These are phyloP conservation scores for Eucalyptus cladocalyx DNA, from an alignment of 345 rosid genomes.

Conservation along the genomic window DNA sequence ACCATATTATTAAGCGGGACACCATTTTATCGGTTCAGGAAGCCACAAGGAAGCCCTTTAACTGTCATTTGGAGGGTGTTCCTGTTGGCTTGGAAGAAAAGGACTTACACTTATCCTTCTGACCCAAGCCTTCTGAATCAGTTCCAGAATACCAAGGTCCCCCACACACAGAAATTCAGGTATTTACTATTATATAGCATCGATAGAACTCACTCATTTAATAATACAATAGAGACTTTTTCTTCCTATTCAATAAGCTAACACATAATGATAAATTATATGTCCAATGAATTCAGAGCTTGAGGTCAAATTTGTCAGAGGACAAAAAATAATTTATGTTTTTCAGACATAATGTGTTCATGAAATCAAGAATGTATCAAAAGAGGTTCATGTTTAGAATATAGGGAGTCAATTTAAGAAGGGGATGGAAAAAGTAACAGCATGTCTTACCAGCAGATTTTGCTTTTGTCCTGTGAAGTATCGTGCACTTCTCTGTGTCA, in stretches of 20 bases:
- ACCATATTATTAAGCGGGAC: slow-evolving; percentile 50
- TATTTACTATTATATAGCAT: not conserved
- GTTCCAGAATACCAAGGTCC: slow-evolving; percentile 39
- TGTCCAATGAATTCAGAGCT: not conserved
- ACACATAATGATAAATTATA: not conserved
- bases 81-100: slow-evolving; percentile 75
- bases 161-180: slow-evolving; percentile 47
- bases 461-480: not conserved
- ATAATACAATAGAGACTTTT: not conserved
- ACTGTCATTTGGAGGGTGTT: slow-evolving; percentile 69
- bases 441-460: not conserved
- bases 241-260: not conserved
- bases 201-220: not conserved
- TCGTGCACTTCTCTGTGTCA: not conserved
- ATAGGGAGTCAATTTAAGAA: not conserved
- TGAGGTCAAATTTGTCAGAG: not conserved
- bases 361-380: not conserved
- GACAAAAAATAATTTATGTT: not conserved
- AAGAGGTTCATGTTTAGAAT: not conserved
- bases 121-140: slow-evolving; percentile 50
- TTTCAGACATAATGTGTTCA: not conserved
- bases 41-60: slow-evolving; percentile 78
- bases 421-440: not conserved
- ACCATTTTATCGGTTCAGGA: slow-evolving; percentile 53
- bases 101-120: slow-evolving; percentile 34